Evolutionary conservation across 768 basidiomycete genomes (phyloP).

Genomic region (Daedaleopsis sinensis): DNA sequence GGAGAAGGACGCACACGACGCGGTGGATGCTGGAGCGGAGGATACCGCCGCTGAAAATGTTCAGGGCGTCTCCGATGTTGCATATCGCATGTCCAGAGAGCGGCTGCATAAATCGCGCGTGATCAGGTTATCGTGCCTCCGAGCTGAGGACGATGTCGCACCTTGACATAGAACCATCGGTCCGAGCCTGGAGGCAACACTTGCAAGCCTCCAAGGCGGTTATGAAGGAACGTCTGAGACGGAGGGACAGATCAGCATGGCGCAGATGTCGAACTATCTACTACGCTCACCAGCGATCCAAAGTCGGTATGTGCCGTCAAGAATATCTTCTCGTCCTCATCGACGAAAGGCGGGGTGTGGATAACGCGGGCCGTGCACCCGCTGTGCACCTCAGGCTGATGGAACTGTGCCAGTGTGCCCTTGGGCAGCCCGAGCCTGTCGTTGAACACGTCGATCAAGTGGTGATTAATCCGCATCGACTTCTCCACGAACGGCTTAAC

Average conservation of each 20-base stretch:
- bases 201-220: constrained; percentile 70
- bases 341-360: constrained; percentile 33
- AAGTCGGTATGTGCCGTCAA: constrained; percentile 41
- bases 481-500: constrained; percentile 33
- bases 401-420: constrained; percentile 31
- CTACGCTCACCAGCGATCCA: constrained; percentile 35
- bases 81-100: constrained; percentile 33
- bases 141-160: constrained; percentile 15
- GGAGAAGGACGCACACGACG: constrained; percentile 46
- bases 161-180: constrained; percentile 71
- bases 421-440: constrained; percentile 35
- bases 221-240: constrained; percentile 65
- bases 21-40: constrained; percentile 65
- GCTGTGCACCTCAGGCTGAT: constrained; percentile 30
- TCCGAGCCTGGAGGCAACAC: constrained; percentile 63
- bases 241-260: no score
- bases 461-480: constrained; percentile 32
- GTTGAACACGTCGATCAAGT: constrained; percentile 36
- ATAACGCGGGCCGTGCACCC: constrained; percentile 37
- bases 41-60: constrained; percentile 62
- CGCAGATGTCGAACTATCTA: neutral
- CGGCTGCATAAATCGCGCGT: constrained; percentile 14
- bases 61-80: constrained; percentile 51
- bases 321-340: constrained; percentile 26
- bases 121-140: neutral